A percentile compares a stretch with the other conserved stretches of the same genome.
Conservation (phyloP, 2,329 filamentous ascomycete species). For the Corniculantispora saksenae region DNA sequence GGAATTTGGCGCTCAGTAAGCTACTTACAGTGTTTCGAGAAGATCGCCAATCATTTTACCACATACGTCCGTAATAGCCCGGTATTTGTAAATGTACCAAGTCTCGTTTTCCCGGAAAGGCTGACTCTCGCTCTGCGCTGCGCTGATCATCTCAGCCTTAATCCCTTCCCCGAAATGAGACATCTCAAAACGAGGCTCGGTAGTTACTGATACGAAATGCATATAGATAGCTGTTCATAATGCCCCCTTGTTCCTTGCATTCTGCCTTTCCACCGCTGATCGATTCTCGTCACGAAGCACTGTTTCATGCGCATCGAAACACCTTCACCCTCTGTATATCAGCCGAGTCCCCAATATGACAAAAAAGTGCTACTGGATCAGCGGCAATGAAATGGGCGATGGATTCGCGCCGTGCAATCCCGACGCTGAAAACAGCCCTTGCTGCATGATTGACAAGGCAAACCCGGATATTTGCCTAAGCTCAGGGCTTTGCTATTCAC, state of each 20-base stretch:
- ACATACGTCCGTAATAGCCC: not conserved
- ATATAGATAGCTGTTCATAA: not conserved
- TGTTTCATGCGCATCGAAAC: not conserved
- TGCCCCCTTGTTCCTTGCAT: not conserved
- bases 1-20: too few relatives aligned
- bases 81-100: not conserved
- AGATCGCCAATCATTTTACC: too few relatives aligned
- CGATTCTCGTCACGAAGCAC: not conserved
- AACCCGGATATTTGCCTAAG: slow-evolving; percentile 26
- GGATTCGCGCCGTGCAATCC: slow-evolving; percentile 23
- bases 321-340: not conserved
- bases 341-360: not conserved
- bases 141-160: slow-evolving; percentile 1
- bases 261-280: not conserved
- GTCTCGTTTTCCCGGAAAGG: not conserved
- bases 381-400: slow-evolving; percentile 13
- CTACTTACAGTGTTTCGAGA: too few relatives aligned
- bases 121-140: not conserved
- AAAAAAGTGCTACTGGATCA: slow-evolving; percentile 38
- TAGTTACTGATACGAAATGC: not conserved
- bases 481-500: slow-evolving; percentile 26
- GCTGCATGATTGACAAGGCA: slow-evolving; percentile 24
- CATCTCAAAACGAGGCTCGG: not conserved
- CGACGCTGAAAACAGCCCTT: slow-evolving; percentile 23
- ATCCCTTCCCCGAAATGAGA: not conserved